Base-by-base conservation (phyloP, 1,284 basidiomycete genomes). In the Somion occarium region DNA sequence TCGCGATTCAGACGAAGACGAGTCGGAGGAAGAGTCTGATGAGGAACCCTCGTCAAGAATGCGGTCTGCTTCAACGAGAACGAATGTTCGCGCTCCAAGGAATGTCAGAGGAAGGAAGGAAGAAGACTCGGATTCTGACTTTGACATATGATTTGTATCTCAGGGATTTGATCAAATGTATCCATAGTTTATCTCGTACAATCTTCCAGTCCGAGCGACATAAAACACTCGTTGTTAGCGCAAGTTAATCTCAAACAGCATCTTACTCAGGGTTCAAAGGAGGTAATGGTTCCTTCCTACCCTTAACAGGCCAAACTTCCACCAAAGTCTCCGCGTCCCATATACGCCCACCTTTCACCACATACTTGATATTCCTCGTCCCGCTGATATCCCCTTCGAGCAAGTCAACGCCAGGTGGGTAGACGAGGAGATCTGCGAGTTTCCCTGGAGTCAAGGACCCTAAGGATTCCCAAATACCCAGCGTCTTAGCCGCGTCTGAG, bases 351-450 rank as follows among this genome's bases (percentile, higher is more conserved):
- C 84, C 83, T 41, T 81, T 70, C 1, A 73, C 75, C 39, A 88
- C 82, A 53, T 75, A 76, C 38, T 61, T 66, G 43, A 86, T 68
- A 15, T 82, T 67, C 44, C 68, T 66, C 5, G 82, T 80, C 43
- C 64, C 60, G 3, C 63, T 69, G 44, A 86, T 80, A 46, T 77
- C 72, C 39, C 68, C 81, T 4, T 73, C 59, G 13, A 87, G 63
- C 22, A 88, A 64, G 59, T 86, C 73, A 25, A 83, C 70, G 3
- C 70, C 79, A 9, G 75, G 73, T 12, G 76, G 78, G 60, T 83
- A 88, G 22, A 88, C 61, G 38, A 88, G 61, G 51, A 85, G 76
- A 60, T 88, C 85, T 1, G 84, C 85, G 3, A 88, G 75, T 64
- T 87, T 87, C 22, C 82, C 83, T 3, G 63, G 65, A 2, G 78